Conservation (phyloP, 2,329 filamentous ascomycete genomes). For the Cladobotryum protrusum region DNA sequence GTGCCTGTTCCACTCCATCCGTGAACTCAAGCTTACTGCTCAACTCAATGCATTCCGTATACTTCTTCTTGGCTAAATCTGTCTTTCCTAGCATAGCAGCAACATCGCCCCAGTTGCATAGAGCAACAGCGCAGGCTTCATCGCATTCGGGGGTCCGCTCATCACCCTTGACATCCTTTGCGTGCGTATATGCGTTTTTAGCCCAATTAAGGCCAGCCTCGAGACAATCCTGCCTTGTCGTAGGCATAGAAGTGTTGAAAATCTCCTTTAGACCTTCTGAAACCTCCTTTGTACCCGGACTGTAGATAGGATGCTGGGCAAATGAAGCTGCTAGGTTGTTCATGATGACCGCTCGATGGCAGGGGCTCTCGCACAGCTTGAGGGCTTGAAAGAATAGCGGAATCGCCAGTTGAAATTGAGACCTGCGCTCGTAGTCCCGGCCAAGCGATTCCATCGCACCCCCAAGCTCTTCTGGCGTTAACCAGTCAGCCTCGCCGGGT, state of each 20-base stretch:
- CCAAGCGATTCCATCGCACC: slow-evolving; percentile 69
- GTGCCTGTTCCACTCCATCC: slow-evolving; percentile 46
- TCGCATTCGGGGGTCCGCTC: slow-evolving; percentile 74
- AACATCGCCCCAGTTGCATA: slow-evolving; percentile 83
- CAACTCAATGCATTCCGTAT: slow-evolving; percentile 60
- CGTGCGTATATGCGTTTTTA: slow-evolving; percentile 64
- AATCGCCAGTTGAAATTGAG: slow-evolving; percentile 73
- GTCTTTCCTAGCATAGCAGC: slow-evolving; percentile 65
- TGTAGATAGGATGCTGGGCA: slow-evolving; percentile 54
- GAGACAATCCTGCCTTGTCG: slow-evolving; percentile 55
- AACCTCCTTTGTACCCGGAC: slow-evolving; percentile 22
- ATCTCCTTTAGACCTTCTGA: slow-evolving; percentile 23
- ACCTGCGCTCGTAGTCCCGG: slow-evolving; percentile 65
- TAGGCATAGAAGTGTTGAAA: slow-evolving; percentile 26
- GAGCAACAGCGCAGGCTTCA: slow-evolving; percentile 71
- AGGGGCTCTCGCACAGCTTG: slow-evolving; percentile 57
- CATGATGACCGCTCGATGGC: slow-evolving; percentile 80
- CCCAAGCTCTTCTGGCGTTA: slow-evolving; percentile 66
- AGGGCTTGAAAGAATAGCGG: slow-evolving; percentile 84
- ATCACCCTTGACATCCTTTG: slow-evolving; percentile 57
- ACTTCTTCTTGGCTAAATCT: slow-evolving; percentile 60
- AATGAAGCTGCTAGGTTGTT: slow-evolving; percentile 74
- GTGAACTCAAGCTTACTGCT: slow-evolving; percentile 48
- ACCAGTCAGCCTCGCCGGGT: slow-evolving; percentile 64
- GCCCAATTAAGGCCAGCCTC: slow-evolving; percentile 73